Base-by-base conservation (phyloP, 2,329 filamentous ascomycete species). In the Nemania sp. region DNA sequence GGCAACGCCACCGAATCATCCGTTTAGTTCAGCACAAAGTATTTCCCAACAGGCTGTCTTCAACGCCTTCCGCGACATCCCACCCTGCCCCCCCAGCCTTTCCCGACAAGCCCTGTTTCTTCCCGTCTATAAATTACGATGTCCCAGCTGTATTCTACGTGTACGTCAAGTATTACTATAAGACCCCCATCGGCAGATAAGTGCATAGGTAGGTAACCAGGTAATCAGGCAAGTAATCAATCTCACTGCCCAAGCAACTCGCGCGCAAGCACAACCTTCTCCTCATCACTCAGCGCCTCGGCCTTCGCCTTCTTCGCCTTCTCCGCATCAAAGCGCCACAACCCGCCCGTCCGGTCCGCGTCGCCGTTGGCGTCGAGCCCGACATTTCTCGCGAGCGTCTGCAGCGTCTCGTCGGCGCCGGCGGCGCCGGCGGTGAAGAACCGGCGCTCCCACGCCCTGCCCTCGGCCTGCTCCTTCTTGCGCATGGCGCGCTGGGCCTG, bases 401-500 rank as follows among this genome's bases (percentile, higher is more conserved):
- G 74, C 15, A 89, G 82, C 0, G 83, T 78, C 7, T 78, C 69
- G 66, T 89, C 87, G 0, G 77, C 68, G 20, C 66, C 73, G 13
- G 80, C 82, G 68, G 80, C 82, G 68, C 84, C 77, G 75, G 80
- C 75, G 66, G 84, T 88, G 82, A 98, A 99, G 83, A 96, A 98
- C 62, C 91, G 87, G 53, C 94, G 87, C 76, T 94, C 87, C 95
- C 96, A 99, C 47, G 88, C 84, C 51, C 87, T 86, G 22, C 90
- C 90, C 73, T 94, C 92, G 1, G 73, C 67, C 52, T 77, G 74
- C 66, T 80, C 82, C 41, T 76, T 75, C 15, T 85, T 85, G 72
- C 94, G 87, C 82, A 95, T 84, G 68, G 91, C 88, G 15, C 94
- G 86, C 81, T 97, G 94, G 29, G 89, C 88, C 75, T 94, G 91